These are phyloP conservation scores for Steccherinum ochraceum DNA, from an alignment of 768 basidiomycete genomes.

Conservation along the genomic window DNA sequence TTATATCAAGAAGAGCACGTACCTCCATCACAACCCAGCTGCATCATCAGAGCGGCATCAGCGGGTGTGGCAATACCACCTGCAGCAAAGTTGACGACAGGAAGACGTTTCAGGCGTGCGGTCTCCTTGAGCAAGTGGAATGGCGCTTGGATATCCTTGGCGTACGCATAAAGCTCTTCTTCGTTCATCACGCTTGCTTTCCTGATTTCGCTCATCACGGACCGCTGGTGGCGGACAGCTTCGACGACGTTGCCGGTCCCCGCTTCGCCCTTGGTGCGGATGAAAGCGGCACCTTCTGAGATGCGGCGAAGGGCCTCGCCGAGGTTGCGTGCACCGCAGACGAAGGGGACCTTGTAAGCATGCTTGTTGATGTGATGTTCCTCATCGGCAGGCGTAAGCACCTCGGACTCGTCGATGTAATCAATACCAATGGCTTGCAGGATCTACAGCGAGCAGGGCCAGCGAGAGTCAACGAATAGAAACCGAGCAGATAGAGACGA, in stretches of 20 bases:
- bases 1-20: constrained; percentile 26
- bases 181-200: constrained; percentile 85
- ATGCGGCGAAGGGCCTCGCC: constrained; percentile 96
- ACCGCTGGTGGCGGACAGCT: constrained; percentile 88
- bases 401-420: constrained; percentile 94
- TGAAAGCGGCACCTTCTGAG: constrained; percentile 96
- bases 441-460: constrained; percentile 48
- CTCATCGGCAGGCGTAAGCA: constrained; percentile 93
- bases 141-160: constrained; percentile 89
- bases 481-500: background rate
- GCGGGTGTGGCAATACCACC: constrained; percentile 92
- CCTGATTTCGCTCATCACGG: constrained; percentile 80
- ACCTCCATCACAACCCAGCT: constrained; percentile 96
- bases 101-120: constrained; percentile 86
- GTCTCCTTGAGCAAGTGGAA: constrained; percentile 96
- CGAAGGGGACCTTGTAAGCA: constrained; percentile 90
- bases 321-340: constrained; percentile 91
- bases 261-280: constrained; percentile 94
- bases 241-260: constrained; percentile 89
- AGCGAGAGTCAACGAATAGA: background rate
- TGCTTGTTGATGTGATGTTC: constrained; percentile 97
- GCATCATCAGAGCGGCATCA: constrained; percentile 99
- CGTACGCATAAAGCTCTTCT: constrained; percentile 89
- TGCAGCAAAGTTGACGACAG: constrained; percentile 96
- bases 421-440: constrained; percentile 92